A percentile compares a stretch with the other conserved stretches of the same genome.
phyloP scores from a whole-genome alignment of 495 filamentous ascomycete species.

The Podospora fimiseda region DNA sequence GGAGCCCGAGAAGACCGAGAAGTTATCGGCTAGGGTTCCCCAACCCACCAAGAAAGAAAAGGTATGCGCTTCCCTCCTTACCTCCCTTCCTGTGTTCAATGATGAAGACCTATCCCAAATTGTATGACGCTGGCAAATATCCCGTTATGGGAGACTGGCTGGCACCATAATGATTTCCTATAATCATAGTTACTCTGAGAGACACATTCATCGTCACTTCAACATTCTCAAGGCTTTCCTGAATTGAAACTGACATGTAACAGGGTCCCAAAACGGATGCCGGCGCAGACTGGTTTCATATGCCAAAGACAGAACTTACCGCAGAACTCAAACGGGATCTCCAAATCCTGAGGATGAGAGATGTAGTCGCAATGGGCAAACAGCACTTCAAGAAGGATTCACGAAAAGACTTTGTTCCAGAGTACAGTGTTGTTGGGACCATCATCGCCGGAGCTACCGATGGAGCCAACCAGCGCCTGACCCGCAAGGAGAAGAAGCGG shows the following conservation, averaged over 20 bases:
- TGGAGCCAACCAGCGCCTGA: slow-evolving; percentile 68
- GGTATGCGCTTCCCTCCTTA: slow-evolving; percentile 25
- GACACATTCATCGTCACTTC: too few relatives aligned
- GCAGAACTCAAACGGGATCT: slow-evolving; percentile 81
- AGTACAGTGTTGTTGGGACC: slow-evolving; percentile 83
- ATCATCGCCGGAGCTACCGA: slow-evolving; percentile 87
- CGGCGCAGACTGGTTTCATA: slow-evolving; percentile 74
- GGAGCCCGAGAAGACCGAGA: slow-evolving; percentile 22
- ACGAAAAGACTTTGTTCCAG: slow-evolving; percentile 57
- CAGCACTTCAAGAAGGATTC: slow-evolving; percentile 80
- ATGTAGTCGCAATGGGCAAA: slow-evolving; percentile 75
- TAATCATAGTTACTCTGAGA: slow-evolving; percentile 99
- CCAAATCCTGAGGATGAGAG: slow-evolving; percentile 80
- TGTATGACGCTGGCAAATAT: slow-evolving; percentile 40
- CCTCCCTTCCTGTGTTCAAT: slow-evolving; percentile 15
- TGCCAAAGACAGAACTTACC: slow-evolving; percentile 77
- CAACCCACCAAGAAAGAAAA: slow-evolving; percentile 34
- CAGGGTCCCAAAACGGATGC: slow-evolving; percentile 40
- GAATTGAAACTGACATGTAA: slow-evolving; percentile 16
- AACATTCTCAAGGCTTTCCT: too few relatives aligned
- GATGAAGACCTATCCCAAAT: slow-evolving; percentile 37
- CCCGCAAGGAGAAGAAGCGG: slow-evolving; percentile 79
- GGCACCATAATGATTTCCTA: slow-evolving; percentile 57
- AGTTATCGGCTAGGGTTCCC: slow-evolving; percentile 37
- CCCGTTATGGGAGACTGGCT: slow-evolving; percentile 39